phyloP scores from a whole-genome alignment of 768 basidiomycete genomes.

The Pholiota conissans region DNA sequence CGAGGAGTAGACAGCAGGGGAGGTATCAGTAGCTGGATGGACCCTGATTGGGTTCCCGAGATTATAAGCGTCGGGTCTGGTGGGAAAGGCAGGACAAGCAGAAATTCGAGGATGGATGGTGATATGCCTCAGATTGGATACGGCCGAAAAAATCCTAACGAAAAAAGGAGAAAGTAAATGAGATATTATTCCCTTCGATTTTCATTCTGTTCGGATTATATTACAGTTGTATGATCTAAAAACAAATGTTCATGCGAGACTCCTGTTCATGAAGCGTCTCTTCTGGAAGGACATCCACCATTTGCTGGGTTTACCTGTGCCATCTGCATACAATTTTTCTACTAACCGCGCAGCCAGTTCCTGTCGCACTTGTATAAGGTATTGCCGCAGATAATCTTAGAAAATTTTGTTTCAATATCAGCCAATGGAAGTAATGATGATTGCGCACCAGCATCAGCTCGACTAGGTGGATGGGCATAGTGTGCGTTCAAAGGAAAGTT shows the following conservation, averaged over 20 bases:
- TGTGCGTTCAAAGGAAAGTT: conserved; percentile 92
- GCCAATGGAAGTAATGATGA: background rate
- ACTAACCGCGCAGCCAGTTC: conserved; percentile 86
- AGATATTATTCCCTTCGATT: background rate
- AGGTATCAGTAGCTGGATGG: conserved; percentile 82
- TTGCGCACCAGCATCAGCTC: conserved; percentile 75
- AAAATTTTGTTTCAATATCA: conserved; percentile 10
- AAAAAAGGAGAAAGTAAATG: conserved; percentile 45
- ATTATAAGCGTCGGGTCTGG: conserved; percentile 66
- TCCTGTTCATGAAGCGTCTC: conserved; percentile 93
- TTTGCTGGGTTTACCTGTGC: conserved; percentile 93
- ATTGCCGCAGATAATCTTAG: conserved; percentile 85
- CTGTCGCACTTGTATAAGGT: conserved; percentile 90
- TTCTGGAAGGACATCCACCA: conserved; percentile 99
- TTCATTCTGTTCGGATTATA: conserved; percentile 11
- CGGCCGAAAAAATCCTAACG: conserved; percentile 90
- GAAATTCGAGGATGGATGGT: conserved; percentile 51
- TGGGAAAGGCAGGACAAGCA: conserved; percentile 66
- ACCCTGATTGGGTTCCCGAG: conserved; percentile 92
- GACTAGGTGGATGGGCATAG: conserved; percentile 76
- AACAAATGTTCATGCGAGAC: conserved; percentile 59
- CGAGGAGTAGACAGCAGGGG: conserved; percentile 46
- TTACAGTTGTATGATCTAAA: conserved; percentile 24
- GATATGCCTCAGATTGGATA: conserved; percentile 85
- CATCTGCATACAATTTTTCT: conserved; percentile 89